Evolutionary conservation across 257 asterid species (phyloP).

Genomic region (Salvia splendens): DNA sequence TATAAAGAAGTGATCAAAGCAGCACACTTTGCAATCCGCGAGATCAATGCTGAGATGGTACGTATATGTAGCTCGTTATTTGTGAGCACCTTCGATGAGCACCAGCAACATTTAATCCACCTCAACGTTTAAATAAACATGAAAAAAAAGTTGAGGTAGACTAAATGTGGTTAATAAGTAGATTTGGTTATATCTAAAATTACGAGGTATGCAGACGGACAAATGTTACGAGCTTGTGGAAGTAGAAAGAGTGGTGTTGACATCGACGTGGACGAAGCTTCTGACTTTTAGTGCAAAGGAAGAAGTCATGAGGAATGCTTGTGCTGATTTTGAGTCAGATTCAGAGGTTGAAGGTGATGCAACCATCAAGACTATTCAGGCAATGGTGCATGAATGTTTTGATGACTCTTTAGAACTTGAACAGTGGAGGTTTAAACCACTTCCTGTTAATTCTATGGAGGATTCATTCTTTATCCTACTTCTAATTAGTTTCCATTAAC

Average conservation of each 20-base stretch:
- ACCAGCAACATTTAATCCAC: too few species aligned
- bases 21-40: background rate
- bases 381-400: conserved; percentile 24
- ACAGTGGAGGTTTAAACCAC: conserved; percentile 24
- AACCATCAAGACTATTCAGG: conserved; percentile 1
- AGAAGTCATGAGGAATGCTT: background rate
- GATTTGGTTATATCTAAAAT: too few species aligned
- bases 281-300: conserved; percentile 17
- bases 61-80: too few species aligned
- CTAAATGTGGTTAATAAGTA: too few species aligned
- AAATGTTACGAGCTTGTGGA: background rate
- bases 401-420: conserved; percentile 19
- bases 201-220: background rate
- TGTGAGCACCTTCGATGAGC: too few species aligned
- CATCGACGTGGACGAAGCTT: conserved; percentile 22
- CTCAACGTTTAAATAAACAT: too few species aligned
- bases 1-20: conserved; percentile 15
- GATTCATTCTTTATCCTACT: background rate
- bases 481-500: background rate
- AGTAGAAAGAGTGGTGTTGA: background rate
- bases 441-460: background rate
- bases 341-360: background rate
- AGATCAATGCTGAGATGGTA: conserved; percentile 21
- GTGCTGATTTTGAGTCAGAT: background rate
- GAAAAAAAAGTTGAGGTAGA: too few species aligned